Percentiles rank a stretch among this genome's conserved stretches.
Evolutionary conservation across 78 protist genomes (phyloP).

Genomic region (Protostelium mycophagum): DNA sequence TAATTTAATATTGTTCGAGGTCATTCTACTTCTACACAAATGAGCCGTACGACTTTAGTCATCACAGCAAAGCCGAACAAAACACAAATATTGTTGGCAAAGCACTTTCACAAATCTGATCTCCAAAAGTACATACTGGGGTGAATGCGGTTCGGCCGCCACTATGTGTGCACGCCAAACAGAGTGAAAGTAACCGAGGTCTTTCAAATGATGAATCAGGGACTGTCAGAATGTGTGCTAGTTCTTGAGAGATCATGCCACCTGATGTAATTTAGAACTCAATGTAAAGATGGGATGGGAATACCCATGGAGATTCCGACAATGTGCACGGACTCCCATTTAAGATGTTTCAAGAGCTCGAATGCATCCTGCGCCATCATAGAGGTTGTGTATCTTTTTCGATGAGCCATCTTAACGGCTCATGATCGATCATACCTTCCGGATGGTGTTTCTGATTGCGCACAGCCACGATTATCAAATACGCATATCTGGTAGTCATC

Average conservation of each 20-base stretch:
- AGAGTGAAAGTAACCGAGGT: slow-evolving; percentile 3
- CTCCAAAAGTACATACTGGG: neutral
- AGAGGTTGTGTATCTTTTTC: neutral
- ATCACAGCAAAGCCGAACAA: no score
- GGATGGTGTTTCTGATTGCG: slow-evolving; percentile 16
- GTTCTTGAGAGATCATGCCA: slow-evolving; percentile 42
- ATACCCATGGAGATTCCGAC: slow-evolving; percentile 50
- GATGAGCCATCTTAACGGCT: neutral
- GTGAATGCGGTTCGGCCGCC: neutral
- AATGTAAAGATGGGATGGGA: no score
- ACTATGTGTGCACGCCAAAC: slow-evolving; percentile 29
- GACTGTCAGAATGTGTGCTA: no score
- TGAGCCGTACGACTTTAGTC: neutral
- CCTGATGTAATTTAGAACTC: no score
- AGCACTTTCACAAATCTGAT: neutral
- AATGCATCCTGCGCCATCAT: slow-evolving; percentile 31
- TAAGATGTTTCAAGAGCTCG: slow-evolving; percentile 37
- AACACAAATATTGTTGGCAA: neutral
- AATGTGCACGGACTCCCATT: slow-evolving; percentile 35
- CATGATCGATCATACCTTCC: neutral
- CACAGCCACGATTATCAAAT: slow-evolving; percentile 46
- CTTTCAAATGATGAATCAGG: slow-evolving; percentile 1
- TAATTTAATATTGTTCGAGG: no score
- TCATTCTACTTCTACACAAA: slow-evolving; percentile 25
- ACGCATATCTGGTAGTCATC: slow-evolving; percentile 17